Percentiles rank a stretch among this genome's conserved stretches.
phyloP scores from a whole-genome alignment of 495 filamentous ascomycete species.

The Chaetomium fimeti region DNA sequence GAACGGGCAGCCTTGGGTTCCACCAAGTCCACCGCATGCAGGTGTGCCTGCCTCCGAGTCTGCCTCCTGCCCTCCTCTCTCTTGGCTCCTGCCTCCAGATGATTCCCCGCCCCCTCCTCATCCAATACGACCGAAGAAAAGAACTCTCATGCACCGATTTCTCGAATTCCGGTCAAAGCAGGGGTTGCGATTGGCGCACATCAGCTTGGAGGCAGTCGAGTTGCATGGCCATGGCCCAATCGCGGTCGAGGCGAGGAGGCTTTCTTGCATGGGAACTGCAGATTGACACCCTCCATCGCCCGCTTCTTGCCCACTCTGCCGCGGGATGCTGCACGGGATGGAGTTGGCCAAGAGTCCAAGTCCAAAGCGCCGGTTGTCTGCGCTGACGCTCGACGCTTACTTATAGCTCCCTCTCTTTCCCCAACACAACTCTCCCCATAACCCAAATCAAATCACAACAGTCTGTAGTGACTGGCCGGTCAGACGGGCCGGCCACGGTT shows the following conservation, averaged over 20 bases:
- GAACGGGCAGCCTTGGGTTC: no score
- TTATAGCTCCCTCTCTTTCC: no score
- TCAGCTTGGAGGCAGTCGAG: neutral
- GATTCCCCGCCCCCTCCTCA: neutral
- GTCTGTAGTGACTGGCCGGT: no score
- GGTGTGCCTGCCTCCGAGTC: no score
- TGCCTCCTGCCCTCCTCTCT: no score
- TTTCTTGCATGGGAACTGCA: conserved; percentile 5
- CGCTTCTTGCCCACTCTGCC: neutral
- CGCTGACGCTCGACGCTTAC: no score
- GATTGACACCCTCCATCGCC: neutral
- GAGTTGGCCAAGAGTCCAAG: neutral
- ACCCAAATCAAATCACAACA: no score
- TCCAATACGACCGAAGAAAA: neutral
- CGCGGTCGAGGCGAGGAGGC: neutral
- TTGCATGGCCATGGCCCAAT: neutral
- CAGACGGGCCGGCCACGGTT: no score
- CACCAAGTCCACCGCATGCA: no score
- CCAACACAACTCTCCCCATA: no score
- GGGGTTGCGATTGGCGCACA: neutral
- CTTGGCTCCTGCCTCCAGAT: no score
- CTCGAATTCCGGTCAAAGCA: neutral
- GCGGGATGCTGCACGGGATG: neutral
- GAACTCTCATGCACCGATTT: neutral
- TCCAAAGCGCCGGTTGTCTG: neutral